A percentile compares a stretch with the other conserved stretches of the same genome.
phyloP scores from a whole-genome alignment of 768 basidiomycete genomes.

The Terana coerulea region DNA sequence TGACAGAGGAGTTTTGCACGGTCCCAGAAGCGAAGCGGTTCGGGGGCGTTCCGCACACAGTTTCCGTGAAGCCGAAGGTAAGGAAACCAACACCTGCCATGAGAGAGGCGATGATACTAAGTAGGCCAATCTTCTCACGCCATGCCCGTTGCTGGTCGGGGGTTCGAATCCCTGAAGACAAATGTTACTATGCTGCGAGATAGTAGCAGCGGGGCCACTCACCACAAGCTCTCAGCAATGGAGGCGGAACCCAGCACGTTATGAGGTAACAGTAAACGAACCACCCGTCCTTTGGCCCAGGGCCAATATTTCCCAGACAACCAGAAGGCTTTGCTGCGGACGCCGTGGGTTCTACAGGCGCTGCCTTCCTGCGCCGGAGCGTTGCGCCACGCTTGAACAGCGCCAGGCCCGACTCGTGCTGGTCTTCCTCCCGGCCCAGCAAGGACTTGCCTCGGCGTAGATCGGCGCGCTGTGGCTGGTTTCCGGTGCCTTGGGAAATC shows the following conservation, averaged over 20 bases:
- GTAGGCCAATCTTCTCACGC: slow-evolving; percentile 96
- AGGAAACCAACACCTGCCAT: slow-evolving; percentile 97
- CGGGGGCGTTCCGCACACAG: slow-evolving; percentile 87
- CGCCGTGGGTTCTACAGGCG: slow-evolving; percentile 30
- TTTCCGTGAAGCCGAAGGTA: slow-evolving; percentile 96
- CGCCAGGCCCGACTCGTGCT: slow-evolving; percentile 88
- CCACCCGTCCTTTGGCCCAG: slow-evolving; percentile 92
- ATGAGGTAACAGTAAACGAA: slow-evolving; percentile 90
- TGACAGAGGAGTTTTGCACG: slow-evolving; percentile 74
- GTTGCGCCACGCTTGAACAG: slow-evolving; percentile 86
- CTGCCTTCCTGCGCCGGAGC: slow-evolving; percentile 61
- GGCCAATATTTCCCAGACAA: slow-evolving; percentile 71
- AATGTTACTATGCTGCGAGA: not conserved
- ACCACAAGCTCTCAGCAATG: slow-evolving; percentile 78
- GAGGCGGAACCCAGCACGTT: slow-evolving; percentile 79
- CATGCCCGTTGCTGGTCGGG: slow-evolving; percentile 95
- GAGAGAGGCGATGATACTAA: slow-evolving; percentile 71
- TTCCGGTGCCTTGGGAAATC: slow-evolving; percentile 62
- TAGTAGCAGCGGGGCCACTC: slow-evolving; percentile 28
- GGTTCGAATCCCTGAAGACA: slow-evolving; percentile 67
- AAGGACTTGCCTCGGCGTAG: slow-evolving; percentile 87
- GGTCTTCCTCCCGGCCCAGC: slow-evolving; percentile 85
- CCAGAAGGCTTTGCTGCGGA: slow-evolving; percentile 35
- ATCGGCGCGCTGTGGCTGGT: slow-evolving; percentile 54
- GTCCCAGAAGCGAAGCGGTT: slow-evolving; percentile 79